A percentile compares a stretch with the other conserved stretches of the same genome.
Conservation (phyloP, 805 yeast genomes). For the Candida glaebosa region DNA sequence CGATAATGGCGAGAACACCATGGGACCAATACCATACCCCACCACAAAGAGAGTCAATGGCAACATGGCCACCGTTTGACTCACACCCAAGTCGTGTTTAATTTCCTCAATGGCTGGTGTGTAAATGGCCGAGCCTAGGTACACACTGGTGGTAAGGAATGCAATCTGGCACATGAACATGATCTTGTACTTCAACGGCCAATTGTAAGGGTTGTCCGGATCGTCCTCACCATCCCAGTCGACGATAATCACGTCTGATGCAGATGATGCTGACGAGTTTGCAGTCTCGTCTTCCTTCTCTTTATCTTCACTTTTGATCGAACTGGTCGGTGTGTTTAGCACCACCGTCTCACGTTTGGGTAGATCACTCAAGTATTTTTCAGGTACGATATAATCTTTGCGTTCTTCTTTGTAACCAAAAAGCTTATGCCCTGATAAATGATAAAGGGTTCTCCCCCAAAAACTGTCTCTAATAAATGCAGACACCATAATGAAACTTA, state of each 20-base stretch:
- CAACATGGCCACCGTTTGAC: conserved; percentile 40
- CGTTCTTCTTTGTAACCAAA: conserved; percentile 24
- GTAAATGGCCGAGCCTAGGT: conserved; percentile 50
- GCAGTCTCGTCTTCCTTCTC: neutral
- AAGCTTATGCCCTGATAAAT: conserved; percentile 20
- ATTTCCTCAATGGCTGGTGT: conserved; percentile 47
- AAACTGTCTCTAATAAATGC: conserved; percentile 21
- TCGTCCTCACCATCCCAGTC: conserved; percentile 38
- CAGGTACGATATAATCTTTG: conserved; percentile 23
- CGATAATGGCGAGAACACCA: conserved; percentile 54
- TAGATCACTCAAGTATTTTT: conserved; percentile 15
- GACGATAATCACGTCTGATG: conserved; percentile 11
- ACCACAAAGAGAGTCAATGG: conserved; percentile 46
- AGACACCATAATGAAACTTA: neutral
- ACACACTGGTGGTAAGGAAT: conserved; percentile 44
- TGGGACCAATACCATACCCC: conserved; percentile 61
- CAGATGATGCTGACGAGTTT: neutral
- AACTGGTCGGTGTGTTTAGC: neutral
- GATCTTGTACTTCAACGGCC: conserved; percentile 39
- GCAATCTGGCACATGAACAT: conserved; percentile 34
- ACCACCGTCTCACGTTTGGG: conserved; percentile 1
- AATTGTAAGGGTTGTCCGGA: conserved; percentile 49
- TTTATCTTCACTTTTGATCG: neutral
- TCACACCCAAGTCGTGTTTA: conserved; percentile 40
- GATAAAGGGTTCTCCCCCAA: conserved; percentile 23